Conservation (phyloP, 805 yeast genomes). For the Starmerella powellii region DNA sequence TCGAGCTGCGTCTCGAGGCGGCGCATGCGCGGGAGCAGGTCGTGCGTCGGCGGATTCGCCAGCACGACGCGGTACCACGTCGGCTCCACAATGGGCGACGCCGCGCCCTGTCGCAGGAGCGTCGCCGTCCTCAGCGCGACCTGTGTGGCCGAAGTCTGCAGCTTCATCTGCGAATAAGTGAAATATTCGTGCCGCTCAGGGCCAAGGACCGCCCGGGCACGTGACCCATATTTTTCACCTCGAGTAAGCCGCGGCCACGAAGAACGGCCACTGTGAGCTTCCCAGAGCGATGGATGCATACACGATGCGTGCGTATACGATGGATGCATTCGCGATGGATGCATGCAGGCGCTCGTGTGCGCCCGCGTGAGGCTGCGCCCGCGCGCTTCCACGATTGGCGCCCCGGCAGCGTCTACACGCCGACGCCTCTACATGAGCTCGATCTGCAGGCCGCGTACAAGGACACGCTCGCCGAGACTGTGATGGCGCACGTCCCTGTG, state of each 20-base stretch:
- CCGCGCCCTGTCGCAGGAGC: conserved; percentile 48
- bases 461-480: conserved; percentile 4
- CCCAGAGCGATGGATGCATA: too few relatives aligned
- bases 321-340: too few relatives aligned
- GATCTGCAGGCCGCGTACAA: conserved; percentile 16
- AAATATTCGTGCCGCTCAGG: not conserved
- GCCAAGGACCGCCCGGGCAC: too few relatives aligned
- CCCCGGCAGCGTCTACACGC: conserved; percentile 2
- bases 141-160: conserved; percentile 61
- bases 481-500: not conserved
- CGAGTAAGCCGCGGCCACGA: too few relatives aligned
- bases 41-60: conserved; percentile 64
- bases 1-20: conserved; percentile 20
- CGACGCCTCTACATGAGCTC: conserved; percentile 1
- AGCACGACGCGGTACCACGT: conserved; percentile 84
- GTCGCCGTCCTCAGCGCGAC: conserved; percentile 74
- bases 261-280: too few relatives aligned
- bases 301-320: too few relatives aligned
- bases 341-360: too few relatives aligned
- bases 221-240: too few relatives aligned
- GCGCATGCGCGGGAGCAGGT: conserved; percentile 39
- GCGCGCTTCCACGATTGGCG: conserved; percentile 8
- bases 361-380: too few relatives aligned
- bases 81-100: conserved; percentile 49
- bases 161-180: conserved; percentile 40